These are phyloP conservation scores for Lepiota subincarnata DNA, from an alignment of 768 basidiomycete species.

Conservation along the genomic window DNA sequence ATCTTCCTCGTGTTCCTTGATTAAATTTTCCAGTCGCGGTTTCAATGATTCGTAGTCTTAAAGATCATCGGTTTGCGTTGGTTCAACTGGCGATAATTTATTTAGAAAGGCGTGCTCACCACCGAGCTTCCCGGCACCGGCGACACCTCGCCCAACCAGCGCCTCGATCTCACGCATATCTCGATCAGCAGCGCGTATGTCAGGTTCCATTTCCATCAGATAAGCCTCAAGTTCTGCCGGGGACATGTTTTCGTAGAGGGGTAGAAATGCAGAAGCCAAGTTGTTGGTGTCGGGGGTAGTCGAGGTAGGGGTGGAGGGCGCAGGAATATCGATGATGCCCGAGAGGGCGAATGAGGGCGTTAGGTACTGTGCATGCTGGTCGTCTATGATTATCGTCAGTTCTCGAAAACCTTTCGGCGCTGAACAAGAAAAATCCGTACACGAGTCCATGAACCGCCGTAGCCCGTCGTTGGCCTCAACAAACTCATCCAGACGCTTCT, in stretches of 20 bases:
- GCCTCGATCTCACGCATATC: slow-evolving; percentile 76
- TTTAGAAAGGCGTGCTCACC: slow-evolving; percentile 32
- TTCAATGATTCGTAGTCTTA: slow-evolving; percentile 61
- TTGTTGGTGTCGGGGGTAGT: slow-evolving; percentile 8
- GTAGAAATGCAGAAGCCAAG: slow-evolving; percentile 17
- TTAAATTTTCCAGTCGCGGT: slow-evolving; percentile 61
- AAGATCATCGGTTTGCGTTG: neutral
- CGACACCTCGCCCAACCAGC: slow-evolving; percentile 66
- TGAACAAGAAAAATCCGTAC: slow-evolving; percentile 37
- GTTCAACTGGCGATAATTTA: neutral
- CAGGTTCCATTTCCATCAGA: slow-evolving; percentile 75
- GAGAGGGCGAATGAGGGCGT: slow-evolving; percentile 75
- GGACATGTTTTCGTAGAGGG: slow-evolving; percentile 63
- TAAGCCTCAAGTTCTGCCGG: slow-evolving; percentile 66
- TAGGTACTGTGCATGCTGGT: slow-evolving; percentile 69
- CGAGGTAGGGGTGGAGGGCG: slow-evolving; percentile 18
- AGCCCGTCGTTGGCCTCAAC: slow-evolving; percentile 70
- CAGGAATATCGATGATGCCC: slow-evolving; percentile 35
- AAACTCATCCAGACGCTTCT: slow-evolving; percentile 49
- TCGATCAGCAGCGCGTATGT: slow-evolving; percentile 77
- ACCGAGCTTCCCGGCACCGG: slow-evolving; percentile 66
- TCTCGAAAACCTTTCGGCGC: neutral
- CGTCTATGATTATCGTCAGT: slow-evolving; percentile 43
- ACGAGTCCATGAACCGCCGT: slow-evolving; percentile 69
- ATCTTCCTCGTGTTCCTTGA: slow-evolving; percentile 60